Conservation (phyloP, 768 basidiomycete genomes). For the Trametes coccinea region DNA sequence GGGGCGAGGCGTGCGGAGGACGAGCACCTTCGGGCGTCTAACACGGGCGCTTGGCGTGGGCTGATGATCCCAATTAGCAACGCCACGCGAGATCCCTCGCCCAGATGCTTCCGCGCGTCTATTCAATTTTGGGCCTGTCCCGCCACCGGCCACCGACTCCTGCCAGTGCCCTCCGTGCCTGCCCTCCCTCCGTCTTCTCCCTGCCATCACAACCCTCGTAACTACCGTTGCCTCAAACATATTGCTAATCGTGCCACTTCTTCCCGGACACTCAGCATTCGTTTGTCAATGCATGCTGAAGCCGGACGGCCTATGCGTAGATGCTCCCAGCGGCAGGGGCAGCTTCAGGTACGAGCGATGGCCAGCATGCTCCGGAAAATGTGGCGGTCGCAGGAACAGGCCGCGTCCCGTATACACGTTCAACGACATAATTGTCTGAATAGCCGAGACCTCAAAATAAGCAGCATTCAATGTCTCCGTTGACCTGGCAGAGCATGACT, state of each 20-base stretch:
- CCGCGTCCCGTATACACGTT: too few species aligned
- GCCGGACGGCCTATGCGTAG: too few species aligned
- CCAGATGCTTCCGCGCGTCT: conserved; percentile 20
- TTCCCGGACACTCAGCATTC: background rate
- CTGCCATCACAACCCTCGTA: background rate
- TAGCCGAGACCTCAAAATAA: too few species aligned
- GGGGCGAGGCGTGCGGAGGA: background rate
- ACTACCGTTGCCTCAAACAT: background rate
- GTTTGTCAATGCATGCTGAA: background rate
- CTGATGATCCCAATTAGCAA: background rate
- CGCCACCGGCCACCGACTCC: conserved; percentile 1
- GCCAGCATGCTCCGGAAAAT: too few species aligned
- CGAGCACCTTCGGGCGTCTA: too few species aligned
- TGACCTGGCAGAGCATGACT: too few species aligned
- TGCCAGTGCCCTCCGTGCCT: background rate
- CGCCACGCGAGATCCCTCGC: conserved; percentile 3
- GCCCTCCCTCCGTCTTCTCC: background rate
- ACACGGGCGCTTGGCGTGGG: background rate
- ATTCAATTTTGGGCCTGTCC: conserved; percentile 22
- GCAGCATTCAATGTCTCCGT: too few species aligned
- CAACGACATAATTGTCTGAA: too few species aligned
- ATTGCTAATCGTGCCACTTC: background rate
- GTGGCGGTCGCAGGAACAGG: too few species aligned
- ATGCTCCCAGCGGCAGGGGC: too few species aligned
- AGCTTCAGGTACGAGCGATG: too few species aligned